Evolutionary conservation across 495 filamentous ascomycete species (phyloP).

Genomic region (Aspergillus wentii): DNA sequence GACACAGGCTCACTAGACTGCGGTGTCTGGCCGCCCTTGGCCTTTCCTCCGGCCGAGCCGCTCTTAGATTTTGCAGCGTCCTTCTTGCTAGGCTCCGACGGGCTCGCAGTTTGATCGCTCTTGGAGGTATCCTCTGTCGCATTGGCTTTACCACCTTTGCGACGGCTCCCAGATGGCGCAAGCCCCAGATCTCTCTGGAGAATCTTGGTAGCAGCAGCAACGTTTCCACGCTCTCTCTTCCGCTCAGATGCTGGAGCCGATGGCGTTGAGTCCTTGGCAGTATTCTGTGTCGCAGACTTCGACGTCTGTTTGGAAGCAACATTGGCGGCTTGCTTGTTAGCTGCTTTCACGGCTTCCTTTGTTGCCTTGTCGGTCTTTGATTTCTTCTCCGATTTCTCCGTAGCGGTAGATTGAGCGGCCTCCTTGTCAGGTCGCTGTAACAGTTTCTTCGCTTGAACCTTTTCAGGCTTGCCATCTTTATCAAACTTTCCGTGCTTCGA

Average conservation of each 20-base stretch:
- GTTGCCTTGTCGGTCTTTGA: conserved; percentile 54
- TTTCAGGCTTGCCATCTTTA: conserved; percentile 57
- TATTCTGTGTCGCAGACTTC: conserved; percentile 23
- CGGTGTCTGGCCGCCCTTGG: conserved; percentile 11
- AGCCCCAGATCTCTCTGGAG: conserved; percentile 87
- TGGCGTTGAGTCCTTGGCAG: conserved; percentile 27
- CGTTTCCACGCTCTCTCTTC: conserved; percentile 64
- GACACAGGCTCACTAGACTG: conserved; percentile 25
- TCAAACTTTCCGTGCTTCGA: conserved; percentile 53
- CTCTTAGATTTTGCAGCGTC: conserved; percentile 24
- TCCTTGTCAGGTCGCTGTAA: conserved; percentile 43
- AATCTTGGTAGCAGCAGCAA: conserved; percentile 74
- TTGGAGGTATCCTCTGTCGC: conserved; percentile 27
- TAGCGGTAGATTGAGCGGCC: conserved; percentile 15
- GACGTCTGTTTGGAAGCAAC: conserved; percentile 22
- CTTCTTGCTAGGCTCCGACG: conserved; percentile 30
- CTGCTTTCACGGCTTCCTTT: conserved; percentile 75
- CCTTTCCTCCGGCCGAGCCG: conserved; percentile 21
- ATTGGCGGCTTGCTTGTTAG: conserved; percentile 61
- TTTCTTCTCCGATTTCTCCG: conserved; percentile 51
- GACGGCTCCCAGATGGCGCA: conserved; percentile 50
- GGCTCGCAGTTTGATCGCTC: conserved; percentile 22
- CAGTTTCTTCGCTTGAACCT: conserved; percentile 47
- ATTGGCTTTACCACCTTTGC: conserved; percentile 36
- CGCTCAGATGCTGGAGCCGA: conserved; percentile 36